Base-by-base conservation (phyloP, 164 flowering plant species). In the Chimonanthus praecox region DNA sequence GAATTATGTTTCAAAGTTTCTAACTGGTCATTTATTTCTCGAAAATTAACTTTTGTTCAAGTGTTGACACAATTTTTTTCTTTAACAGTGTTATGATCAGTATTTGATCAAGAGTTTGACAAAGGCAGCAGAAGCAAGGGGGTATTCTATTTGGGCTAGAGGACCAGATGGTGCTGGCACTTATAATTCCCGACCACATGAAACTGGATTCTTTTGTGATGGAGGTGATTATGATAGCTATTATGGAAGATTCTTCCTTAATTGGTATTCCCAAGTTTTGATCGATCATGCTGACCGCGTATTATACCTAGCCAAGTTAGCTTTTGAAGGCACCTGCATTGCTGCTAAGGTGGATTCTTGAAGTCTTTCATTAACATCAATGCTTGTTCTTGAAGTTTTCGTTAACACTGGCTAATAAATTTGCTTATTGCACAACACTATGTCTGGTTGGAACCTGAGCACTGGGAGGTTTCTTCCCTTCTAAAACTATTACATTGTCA, bases 161-260 rank as follows among this genome's bases (percentile, higher is more conserved):
- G 94, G 85, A 69, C 98, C 98, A 51, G 93, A 90, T 77, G 88
- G 90, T 86, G 90, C 91, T n/a, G 98, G 97, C 77, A 85, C 85
- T 67, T 92, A 92, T 71, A 92, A 85, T 81, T 87, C 92, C 13
- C 85, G 66, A 76, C 97, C 98, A n/a, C 88, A 88, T 33, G 96
- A 89, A 80, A 88, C 97, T 7, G 85, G 89, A 49, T 94, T 94
- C 82, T 94, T 94, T 77, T 87, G 96, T 80, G 94, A 94, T 77
- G 96, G 96, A 69, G 98, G 97, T 64, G 98, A 90, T 72, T 94
- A 91, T 79, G 92, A 94, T 88, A 85, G 92, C 66, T 88, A 85
- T 80, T 91, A 91, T 80, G 98, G 97, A 4, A 87, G 97, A 73
- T 94, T 94, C 80, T 94, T 94, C 83, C 92, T 94, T 54, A 77